Evolutionary conservation across 2,329 filamentous ascomycete species (phyloP).

Genomic region (Alternaria consortialis): DNA sequence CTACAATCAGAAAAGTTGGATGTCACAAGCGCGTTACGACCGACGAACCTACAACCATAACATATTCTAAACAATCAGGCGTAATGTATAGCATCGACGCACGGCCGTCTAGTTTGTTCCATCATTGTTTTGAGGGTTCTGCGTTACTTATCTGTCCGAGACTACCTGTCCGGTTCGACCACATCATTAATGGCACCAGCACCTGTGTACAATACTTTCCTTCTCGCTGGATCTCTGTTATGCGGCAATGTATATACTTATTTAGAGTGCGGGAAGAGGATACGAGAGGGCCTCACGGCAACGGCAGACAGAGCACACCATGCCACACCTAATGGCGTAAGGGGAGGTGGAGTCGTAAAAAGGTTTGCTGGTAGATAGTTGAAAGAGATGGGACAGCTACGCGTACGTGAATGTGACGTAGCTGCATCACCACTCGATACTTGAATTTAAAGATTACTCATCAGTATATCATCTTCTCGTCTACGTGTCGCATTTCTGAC

Average conservation of each 20-base stretch:
- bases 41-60: constrained; percentile 34
- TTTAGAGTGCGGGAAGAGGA: constrained; percentile 5
- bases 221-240: constrained; percentile 22
- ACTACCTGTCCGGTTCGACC: constrained; percentile 14
- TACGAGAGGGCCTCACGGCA: constrained; percentile 7
- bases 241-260: constrained; percentile 41
- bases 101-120: constrained; percentile 24
- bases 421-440: constrained; percentile 22
- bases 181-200: constrained; percentile 28
- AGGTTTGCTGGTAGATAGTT: constrained; percentile 7
- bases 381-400: constrained; percentile 22
- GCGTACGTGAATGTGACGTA: constrained; percentile 13
- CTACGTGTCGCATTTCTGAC: too few relatives aligned
- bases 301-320: constrained; percentile 9
- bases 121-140: background rate
- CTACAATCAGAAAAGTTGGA: constrained; percentile 25
- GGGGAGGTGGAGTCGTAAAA: constrained; percentile 4
- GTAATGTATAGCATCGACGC: constrained; percentile 34
- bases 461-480: background rate
- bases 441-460: constrained; percentile 10
- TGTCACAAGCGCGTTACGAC: constrained; percentile 35
- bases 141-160: background rate
- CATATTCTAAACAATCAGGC: constrained; percentile 21
- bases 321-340: constrained; percentile 15
- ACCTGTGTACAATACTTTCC: constrained; percentile 34